Conservation (phyloP, 306 rosid species). For the Canavalia gladiata region DNA sequence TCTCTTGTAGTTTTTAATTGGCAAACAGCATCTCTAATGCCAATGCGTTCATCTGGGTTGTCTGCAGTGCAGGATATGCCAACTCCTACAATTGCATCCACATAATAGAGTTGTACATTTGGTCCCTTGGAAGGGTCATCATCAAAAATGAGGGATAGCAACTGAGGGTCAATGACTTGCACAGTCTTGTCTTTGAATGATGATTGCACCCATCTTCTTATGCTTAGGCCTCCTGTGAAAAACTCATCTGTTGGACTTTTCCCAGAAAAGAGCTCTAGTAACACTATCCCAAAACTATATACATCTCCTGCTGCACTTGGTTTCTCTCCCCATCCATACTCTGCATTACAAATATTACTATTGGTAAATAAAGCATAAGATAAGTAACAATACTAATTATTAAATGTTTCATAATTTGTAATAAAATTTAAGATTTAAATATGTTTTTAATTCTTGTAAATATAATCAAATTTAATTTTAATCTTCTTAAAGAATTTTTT, state of each 20-base stretch:
- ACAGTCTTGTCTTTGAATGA: slow-evolving; percentile 49
- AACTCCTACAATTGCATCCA: slow-evolving; percentile 55
- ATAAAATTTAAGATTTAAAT: neutral
- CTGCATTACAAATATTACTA: slow-evolving; percentile 47
- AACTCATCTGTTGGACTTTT: slow-evolving; percentile 68
- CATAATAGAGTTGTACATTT: slow-evolving; percentile 46
- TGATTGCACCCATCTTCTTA: slow-evolving; percentile 67
- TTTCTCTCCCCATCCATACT: slow-evolving; percentile 73
- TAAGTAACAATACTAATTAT: neutral
- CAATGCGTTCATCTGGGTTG: slow-evolving; percentile 62
- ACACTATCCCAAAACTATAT: slow-evolving; percentile 75
- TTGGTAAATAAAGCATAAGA: slow-evolving; percentile 14
- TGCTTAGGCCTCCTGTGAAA: slow-evolving; percentile 60
- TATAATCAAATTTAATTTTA: too few species aligned
- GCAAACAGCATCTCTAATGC: slow-evolving; percentile 57
- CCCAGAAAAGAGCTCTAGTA: slow-evolving; percentile 70
- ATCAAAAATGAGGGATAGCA: slow-evolving; percentile 41
- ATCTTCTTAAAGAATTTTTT: too few species aligned
- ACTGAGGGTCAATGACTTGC: slow-evolving; percentile 59
- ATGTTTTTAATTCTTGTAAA: too few species aligned
- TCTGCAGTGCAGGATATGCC: slow-evolving; percentile 64
- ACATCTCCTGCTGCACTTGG: slow-evolving; percentile 77
- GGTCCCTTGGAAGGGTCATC: slow-evolving; percentile 41
- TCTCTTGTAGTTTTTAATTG: slow-evolving; percentile 58
- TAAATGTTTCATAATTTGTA: neutral